Percentiles rank a stretch among this genome's conserved stretches.
Conservation (phyloP, 495 filamentous ascomycete species). For the Mycothermus thermophilus region DNA sequence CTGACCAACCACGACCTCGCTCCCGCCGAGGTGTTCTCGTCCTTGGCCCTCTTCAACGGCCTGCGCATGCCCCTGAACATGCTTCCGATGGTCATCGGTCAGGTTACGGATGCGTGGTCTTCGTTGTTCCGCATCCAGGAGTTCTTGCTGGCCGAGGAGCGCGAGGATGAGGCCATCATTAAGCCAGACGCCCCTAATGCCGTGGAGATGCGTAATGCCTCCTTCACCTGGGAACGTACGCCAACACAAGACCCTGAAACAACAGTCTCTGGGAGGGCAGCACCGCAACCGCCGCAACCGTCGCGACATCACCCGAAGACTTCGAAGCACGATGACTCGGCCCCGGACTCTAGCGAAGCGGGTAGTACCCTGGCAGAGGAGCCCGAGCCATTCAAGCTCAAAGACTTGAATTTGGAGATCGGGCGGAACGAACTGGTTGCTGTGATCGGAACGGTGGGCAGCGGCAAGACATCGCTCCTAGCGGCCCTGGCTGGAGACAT, state of each 20-base stretch:
- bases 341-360: conserved; percentile 28
- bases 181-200: conserved; percentile 51
- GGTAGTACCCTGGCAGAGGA: conserved; percentile 41
- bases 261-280: conserved; percentile 18
- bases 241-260: conserved; percentile 45
- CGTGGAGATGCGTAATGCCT: conserved; percentile 54
- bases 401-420: conserved; percentile 57
- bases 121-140: conserved; percentile 75
- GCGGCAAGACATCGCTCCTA: conserved; percentile 82
- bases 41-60: conserved; percentile 82
- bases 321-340: conserved; percentile 24
- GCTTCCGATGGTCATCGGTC: conserved; percentile 75
- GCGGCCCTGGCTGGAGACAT: conserved; percentile 89
- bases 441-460: conserved; percentile 82
- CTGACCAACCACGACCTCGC: conserved; percentile 55
- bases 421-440: conserved; percentile 75
- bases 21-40: conserved; percentile 78
- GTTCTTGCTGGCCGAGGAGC: conserved; percentile 74
- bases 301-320: conserved; percentile 19
- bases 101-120: conserved; percentile 77
- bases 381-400: conserved; percentile 66
- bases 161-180: conserved; percentile 54
- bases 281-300: conserved; percentile 20
- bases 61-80: conserved; percentile 81
- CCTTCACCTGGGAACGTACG: conserved; percentile 88